Evolutionary conservation across 2,329 filamentous ascomycete genomes (phyloP), one percentile per base, ranked within the genome.

Genomic region (Fonsecaea nubica): DNA sequence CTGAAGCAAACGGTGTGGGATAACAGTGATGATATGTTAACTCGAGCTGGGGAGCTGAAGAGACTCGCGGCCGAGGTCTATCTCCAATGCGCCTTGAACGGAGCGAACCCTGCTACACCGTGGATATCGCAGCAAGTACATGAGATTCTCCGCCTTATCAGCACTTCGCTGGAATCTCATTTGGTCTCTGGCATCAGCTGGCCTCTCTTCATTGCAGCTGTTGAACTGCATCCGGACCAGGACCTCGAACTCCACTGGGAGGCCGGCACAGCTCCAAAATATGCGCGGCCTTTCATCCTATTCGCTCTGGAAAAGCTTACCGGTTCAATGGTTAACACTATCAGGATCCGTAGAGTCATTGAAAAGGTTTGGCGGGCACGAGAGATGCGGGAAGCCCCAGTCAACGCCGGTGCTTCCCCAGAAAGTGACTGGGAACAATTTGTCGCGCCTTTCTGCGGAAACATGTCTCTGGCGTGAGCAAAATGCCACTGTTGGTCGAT

Each of bases 361-460:
- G 75, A 79, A 9, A 82, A 80, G 53, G 77, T 84, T 10, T 84
- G 82, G 82, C 78, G 79, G 63, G 77, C 77, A 52, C 76, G 82
- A 25, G 81, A 84, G 58, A 67, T 74, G 35, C 25, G 42, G 21
- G 45, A 36, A 30, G 32, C 15, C 25, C 36, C 53, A 38, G 30
- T 35, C 12, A 30, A 52, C 13, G 58, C 21, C 12, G 10, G 6
- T 38, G 58, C 32, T 33, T 32, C 32, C 30, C 30, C 32, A 25
- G 30, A 62, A 36, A 66, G 62, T 32, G 64, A 66, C 53, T 66
- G 64, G 64, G 58, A 58, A 21, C 53, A 56, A n/a, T 62, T 66
- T 32, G 45, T 66, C 15, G 64, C 64, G 7, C 64, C 64, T n/a
- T 52, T 66, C 35, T 66, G 64, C 54, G 64, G 64, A 25, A 66